Evolutionary conservation across 176 grass and related monocot species (phyloP), one percentile per base, ranked within the genome.

Genomic region (Echinochloa phyllopogon): DNA sequence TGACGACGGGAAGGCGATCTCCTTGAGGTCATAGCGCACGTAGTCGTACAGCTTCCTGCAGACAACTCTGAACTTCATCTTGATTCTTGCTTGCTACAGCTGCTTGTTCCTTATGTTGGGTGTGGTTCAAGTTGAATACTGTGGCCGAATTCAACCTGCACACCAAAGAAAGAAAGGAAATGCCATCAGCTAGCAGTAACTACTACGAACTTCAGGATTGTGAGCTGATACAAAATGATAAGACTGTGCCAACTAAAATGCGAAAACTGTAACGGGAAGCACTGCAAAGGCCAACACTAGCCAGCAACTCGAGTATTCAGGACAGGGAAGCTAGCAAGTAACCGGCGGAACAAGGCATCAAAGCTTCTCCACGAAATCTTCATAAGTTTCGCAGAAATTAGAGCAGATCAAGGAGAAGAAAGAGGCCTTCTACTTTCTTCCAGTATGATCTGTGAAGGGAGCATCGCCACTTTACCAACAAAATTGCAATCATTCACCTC

Each of bases 1-100:
- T 1, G 94, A 93, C 0, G 94, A 93, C 0, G 94, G 94, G 49
- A 96, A 96, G 7, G 88, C 94, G 1, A 93, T 93, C 83, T 96
- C 94, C 67, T 85, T 93, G 1, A 96, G 94, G 76, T 96, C 94
- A 0, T 93, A 89, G 6, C 88, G 74, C 64, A 91, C 70, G 1
- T 93, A 93, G 68, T 93, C 81, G 5, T 85, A 93, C 38, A 96
- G 2, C 44, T 96, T 96, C 78, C 84, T 80, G 38, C 86, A 93
- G 3, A 91, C 80, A 43, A 85, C 57, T 60, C 83, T 89, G 10
- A 96, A 81, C 84, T 93, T 93, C 91, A 96, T 96, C 8, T 23
- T 58, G 56, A 39, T 17, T 9, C 18, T 65, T 65, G 43, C 59
- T 71, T 65, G 17, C 33, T 37, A 7, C 12, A 18, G 5, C 61